Base-by-base conservation (phyloP, 257 asterid species). In the Misopates orontium region DNA sequence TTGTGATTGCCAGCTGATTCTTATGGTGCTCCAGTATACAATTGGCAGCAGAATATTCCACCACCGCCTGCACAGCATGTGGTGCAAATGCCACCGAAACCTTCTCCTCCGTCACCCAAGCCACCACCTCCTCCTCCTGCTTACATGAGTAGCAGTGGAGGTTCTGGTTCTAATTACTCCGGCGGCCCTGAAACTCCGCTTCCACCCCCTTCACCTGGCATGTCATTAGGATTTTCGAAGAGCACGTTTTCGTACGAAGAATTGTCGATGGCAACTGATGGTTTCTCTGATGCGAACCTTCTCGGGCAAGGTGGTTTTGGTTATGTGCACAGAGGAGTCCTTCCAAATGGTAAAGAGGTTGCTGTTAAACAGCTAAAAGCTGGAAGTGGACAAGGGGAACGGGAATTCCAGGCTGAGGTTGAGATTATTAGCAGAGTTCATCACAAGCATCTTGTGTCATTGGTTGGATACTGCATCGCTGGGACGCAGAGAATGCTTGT, bases 271-370 rank as follows among this genome's bases (percentile, higher is more conserved):
- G 99, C 96, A 42, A 93, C 99, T 0, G 97, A 90, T 71, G 99
- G 89, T 32, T 93, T 90, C 83, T 86, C 99, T 0, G 73, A 83
- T 14, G 96, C 95, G 13, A 93, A 87, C 80, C 92, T 93, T 67
- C 91, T 93, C 5, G 97, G 97, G 59, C 99, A 93, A 79, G 99
- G 99, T 47, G 99, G 97, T 51, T 93, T 93, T 50, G 99, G 99
- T 17, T 93, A 86, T 64, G 99, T 93, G 58, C 97, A 93, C 31
- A 79, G 75, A 70, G 99, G 99, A 39, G 71, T 93, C 48, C 90
- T 93, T 60, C 92, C 97, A 6, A 86, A 80, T 23, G 96, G 96
- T 15, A 93, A 82, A 75, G 97, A 87, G 75, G 90, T 93, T 10
- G 99, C 99, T 0, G 80, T 93, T 50, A 93, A 90, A 72, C 87